Base-by-base conservation (phyloP, 345 rosid genomes). In the Hypericum perforatum region DNA sequence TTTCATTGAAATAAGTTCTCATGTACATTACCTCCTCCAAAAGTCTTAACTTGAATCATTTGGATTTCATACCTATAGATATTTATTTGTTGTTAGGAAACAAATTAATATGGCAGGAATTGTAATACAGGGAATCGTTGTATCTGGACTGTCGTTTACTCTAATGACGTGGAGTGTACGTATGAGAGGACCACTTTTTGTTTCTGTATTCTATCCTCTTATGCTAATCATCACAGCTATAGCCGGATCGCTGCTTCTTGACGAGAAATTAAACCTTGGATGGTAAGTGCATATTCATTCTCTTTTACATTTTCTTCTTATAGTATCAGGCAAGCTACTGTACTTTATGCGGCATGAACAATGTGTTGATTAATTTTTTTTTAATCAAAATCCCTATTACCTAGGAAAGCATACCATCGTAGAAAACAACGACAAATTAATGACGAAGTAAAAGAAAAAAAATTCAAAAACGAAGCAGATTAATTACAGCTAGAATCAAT, bases 131-230 rank as follows among this genome's bases (percentile, higher is more conserved):
- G 73, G 73, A 11, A 46, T 47, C 3, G 16, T 81, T 43, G 68
- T 62, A 2, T 71, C 82, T 5, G 82, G 77, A 6, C 39, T 76
- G 54, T 59, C 43, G 39, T 55, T 61, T 37, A 63, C 56, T 6
- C 52, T 76, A 0, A 62, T 72, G 5, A 38, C 77, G 6, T 76
- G 80, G 82, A 70, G 79, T 48, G 54, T 78, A 0, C 62, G 45
- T 11, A 37, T 54, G 22, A 70, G 67, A 64, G 88, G 88, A 0
- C 74, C 88, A 7, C 52, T 81, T 1, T 78, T 61, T 45, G 76
- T 63, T 11, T 62, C 84, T 0, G 55, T 55, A 15, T 81, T 78
- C 50, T 72, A 58, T 13, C 88, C 88, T 53, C 39, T 74, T 6
- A n/a, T 53, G 16, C 72, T 78, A 22, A 69, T 81, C 12, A 43